phyloP scores from a whole-genome alignment of 495 filamentous ascomycete genomes.

The Xylaria acuta region DNA sequence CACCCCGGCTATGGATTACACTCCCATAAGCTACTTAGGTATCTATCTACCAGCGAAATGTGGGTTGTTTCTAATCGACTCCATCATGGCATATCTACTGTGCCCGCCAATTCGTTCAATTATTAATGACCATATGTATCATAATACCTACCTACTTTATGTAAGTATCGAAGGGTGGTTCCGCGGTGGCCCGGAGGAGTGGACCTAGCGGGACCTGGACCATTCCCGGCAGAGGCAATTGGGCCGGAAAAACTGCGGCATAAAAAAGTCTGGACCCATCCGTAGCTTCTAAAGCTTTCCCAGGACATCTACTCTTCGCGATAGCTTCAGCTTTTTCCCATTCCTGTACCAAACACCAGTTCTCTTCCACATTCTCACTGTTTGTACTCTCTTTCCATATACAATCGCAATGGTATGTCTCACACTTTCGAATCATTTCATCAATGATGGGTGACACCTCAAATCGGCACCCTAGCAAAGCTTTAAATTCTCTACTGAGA shows the following conservation, averaged over 20 bases:
- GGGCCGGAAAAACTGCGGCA: conserved; percentile 41
- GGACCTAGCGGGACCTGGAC: no score
- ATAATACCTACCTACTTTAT: no score
- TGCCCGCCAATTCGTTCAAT: background rate
- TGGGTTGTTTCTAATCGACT: background rate
- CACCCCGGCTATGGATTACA: background rate
- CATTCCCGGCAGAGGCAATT: background rate
- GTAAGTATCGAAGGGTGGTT: conserved; percentile 1
- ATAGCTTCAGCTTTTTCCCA: conserved; percentile 40
- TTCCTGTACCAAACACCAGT: conserved; percentile 10
- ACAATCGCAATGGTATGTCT: conserved; percentile 47
- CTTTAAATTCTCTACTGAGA: background rate
- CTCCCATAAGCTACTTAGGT: background rate
- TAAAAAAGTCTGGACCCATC: conserved; percentile 39
- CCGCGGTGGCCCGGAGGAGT: no score
- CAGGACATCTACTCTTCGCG: conserved; percentile 26
- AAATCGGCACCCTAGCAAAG: background rate
- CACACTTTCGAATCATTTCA: background rate
- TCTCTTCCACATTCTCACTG: conserved; percentile 28
- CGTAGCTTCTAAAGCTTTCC: conserved; percentile 45
- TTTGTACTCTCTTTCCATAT: conserved; percentile 24
- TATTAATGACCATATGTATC: background rate
- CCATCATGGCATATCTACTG: background rate
- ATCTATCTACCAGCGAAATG: conserved; percentile 1
- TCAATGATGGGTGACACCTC: background rate